Evolutionary conservation across 768 basidiomycete genomes (phyloP).

Genomic region (Lentinula sp.): DNA sequence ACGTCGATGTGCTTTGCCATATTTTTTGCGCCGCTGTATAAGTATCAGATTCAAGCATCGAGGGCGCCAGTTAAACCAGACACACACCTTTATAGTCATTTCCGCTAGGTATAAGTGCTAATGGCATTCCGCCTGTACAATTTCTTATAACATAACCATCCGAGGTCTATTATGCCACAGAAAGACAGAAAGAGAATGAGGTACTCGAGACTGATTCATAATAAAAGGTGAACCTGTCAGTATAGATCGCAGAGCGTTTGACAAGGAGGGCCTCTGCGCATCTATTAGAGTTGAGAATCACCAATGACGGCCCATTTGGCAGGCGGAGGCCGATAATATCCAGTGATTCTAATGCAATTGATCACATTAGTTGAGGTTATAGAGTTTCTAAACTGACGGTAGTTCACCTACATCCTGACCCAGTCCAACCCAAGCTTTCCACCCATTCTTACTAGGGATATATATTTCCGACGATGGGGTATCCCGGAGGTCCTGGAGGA

Average conservation of each 20-base stretch:
- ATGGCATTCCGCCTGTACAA: slow-evolving; percentile 2
- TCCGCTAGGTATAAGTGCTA: slow-evolving; percentile 1
- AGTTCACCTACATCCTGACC: neutral
- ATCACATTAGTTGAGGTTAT: neutral
- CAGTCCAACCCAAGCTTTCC: neutral
- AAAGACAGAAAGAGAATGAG: neutral
- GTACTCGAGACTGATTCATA: neutral
- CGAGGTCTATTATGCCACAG: neutral
- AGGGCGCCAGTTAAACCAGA: neutral
- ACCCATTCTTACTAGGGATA: slow-evolving; percentile 4
- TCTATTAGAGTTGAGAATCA: slow-evolving; percentile 12
- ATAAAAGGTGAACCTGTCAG: slow-evolving; percentile 4
- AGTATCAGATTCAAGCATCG: neutral
- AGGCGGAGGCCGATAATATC: slow-evolving; percentile 9
- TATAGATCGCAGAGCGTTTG: slow-evolving; percentile 13
- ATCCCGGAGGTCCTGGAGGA: slow-evolving; percentile 9
- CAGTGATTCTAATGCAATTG: neutral
- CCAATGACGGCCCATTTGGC: slow-evolving; percentile 8
- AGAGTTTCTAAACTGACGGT: neutral
- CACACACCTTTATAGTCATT: neutral
- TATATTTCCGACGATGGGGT: slow-evolving; percentile 9
- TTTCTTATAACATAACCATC: slow-evolving; percentile 1
- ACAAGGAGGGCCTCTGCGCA: slow-evolving; percentile 11
- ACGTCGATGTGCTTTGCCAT: slow-evolving; percentile 4
- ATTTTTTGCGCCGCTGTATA: neutral